phyloP scores from a whole-genome alignment of 2,329 filamentous ascomycete species.

The Trichoderma pleuroti region DNA sequence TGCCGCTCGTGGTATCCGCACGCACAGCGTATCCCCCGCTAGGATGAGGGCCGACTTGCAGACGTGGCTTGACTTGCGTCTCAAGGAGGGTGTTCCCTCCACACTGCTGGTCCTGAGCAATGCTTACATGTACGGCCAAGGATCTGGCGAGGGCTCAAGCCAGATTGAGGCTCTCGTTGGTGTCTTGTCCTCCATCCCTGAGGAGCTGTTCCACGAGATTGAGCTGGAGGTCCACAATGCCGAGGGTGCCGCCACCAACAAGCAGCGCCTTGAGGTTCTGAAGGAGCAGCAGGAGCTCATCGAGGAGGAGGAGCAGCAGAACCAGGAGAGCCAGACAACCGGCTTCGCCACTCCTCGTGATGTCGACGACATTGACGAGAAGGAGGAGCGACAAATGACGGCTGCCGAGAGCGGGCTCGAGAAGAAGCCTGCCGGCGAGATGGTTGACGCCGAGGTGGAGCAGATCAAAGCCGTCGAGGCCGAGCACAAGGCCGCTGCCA shows the following conservation, averaged over 20 bases:
- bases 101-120: slow-evolving; percentile 94
- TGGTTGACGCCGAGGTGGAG: slow-evolving; percentile 54
- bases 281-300: slow-evolving; percentile 99
- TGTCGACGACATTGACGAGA: slow-evolving; percentile 89
- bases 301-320: slow-evolving; percentile 92
- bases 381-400: slow-evolving; percentile 65
- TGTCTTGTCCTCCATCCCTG: slow-evolving; percentile 89
- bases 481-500: slow-evolving; percentile 28
- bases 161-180: slow-evolving; percentile 92
- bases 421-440: slow-evolving; percentile 51
- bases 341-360: slow-evolving; percentile 77
- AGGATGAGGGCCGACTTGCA: slow-evolving; percentile 85
- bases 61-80: slow-evolving; percentile 89
- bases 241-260: slow-evolving; percentile 96
- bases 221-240: slow-evolving; percentile 96
- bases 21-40: slow-evolving; percentile 85
- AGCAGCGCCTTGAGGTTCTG: slow-evolving; percentile 95
- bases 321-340: slow-evolving; percentile 71
- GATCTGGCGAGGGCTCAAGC: slow-evolving; percentile 79
- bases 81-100: slow-evolving; percentile 93
- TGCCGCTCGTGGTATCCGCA: slow-evolving; percentile 86
- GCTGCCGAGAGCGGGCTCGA: slow-evolving; percentile 47
- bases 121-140: slow-evolving; percentile 92
- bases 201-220: slow-evolving; percentile 99
- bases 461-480: slow-evolving; percentile 30